These are phyloP conservation scores for Pseudozyma thailandica DNA, from an alignment of 1,284 basidiomycete genomes.

Conservation along the genomic window DNA sequence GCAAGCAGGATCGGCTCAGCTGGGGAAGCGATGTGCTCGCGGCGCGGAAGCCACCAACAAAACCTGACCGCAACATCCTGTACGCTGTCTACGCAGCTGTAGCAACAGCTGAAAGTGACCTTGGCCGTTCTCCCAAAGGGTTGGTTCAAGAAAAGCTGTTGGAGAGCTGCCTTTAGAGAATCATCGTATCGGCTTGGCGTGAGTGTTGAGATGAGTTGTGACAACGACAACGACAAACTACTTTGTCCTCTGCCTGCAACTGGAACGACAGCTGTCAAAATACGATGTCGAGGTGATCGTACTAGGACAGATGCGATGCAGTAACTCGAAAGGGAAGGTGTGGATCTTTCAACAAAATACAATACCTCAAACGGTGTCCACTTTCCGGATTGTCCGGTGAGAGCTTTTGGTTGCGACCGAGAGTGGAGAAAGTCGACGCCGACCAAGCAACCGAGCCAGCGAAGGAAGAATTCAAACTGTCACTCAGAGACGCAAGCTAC, in stretches of 20 bases:
- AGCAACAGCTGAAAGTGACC: background rate
- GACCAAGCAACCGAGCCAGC: background rate
- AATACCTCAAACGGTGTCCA: background rate
- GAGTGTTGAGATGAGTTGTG: too few relatives aligned
- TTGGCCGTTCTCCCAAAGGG: too few relatives aligned
- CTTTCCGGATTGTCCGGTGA: background rate
- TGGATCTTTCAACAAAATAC: background rate
- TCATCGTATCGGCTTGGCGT: too few relatives aligned
- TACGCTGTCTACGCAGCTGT: background rate
- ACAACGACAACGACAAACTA: too few relatives aligned
- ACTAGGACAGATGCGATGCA: background rate
- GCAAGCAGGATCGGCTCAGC: background rate
- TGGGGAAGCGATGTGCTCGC: conserved; percentile 4
- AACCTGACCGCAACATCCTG: conserved; percentile 22
- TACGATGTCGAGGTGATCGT: background rate
- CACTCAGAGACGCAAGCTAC: background rate
- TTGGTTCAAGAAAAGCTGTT: too few relatives aligned
- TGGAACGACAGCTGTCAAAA: too few relatives aligned
- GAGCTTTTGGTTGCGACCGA: too few relatives aligned
- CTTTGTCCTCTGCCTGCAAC: too few relatives aligned
- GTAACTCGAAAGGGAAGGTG: background rate
- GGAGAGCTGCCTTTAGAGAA: too few relatives aligned
- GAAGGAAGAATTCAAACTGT: background rate
- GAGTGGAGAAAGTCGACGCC: background rate
- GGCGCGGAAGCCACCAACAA: conserved; percentile 6